phyloP scores from a whole-genome alignment of 768 basidiomycete species.

The Tulasnella sp. region DNA sequence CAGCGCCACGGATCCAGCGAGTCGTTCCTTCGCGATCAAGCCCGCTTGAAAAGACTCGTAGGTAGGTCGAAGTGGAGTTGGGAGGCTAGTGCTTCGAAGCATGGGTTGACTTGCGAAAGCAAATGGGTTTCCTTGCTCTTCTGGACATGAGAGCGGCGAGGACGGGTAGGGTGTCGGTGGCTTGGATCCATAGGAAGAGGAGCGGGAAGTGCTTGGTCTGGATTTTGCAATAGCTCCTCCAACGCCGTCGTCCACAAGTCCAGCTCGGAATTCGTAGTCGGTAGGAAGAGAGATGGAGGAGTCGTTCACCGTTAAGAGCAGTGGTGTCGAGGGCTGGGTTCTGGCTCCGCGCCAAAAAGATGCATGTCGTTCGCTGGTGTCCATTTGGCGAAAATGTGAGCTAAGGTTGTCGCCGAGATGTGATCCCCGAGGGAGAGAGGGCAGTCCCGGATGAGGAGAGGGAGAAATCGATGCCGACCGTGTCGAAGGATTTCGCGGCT shows the following conservation, averaged over 20 bases:
- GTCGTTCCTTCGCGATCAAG: background rate
- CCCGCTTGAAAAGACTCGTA: background rate
- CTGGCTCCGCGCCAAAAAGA: background rate
- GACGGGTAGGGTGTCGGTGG: background rate
- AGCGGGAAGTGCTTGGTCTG: background rate
- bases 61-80: background rate
- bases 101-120: background rate
- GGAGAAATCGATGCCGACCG: background rate
- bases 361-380: background rate
- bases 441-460: background rate
- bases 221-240: background rate
- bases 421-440: background rate
- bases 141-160: background rate
- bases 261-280: background rate
- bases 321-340: background rate
- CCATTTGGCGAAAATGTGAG: background rate
- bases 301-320: background rate
- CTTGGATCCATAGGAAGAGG: background rate
- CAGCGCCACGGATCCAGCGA: background rate
- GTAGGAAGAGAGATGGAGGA: background rate
- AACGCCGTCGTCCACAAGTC: background rate
- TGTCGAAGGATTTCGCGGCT: background rate
- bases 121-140: background rate
- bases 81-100: background rate
- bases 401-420: background rate